Evolutionary conservation across 257 asterid genomes (phyloP), one percentile per base, ranked within the genome.

Genomic region (Plantago ovata): DNA sequence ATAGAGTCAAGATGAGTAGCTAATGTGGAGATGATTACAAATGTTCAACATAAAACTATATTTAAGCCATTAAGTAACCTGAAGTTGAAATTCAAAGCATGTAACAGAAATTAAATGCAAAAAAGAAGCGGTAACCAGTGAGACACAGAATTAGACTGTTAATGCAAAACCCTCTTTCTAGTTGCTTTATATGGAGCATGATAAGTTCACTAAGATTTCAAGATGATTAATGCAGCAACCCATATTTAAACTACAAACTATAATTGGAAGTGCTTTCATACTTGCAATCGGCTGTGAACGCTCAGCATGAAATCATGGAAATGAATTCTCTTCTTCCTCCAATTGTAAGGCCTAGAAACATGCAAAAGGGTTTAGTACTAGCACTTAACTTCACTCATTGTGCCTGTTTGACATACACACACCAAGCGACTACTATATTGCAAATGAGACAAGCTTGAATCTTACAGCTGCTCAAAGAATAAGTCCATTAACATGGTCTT

Each of bases 401-500:
- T 56, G 76, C 81, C 57, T 69, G 67, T 58, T 71, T 62, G 75
- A 78, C 89, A 70, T 66, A 72, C 53, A 71, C 81, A 6, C 80
- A 75, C 36, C 75, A 60, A 42, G 50, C 54, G 33, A 36, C 24
- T 44, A 38, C 45, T 49, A 24, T 65, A 33, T 48, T 57, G 47
- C 3, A 44, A 38, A 38, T 59, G 24, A 50, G 9, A 24, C 14
- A 13, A 1, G 73, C 38, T 53, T 65, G 76, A 54, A 55, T 51
- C 86, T 85, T 81, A 87, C 96, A 91, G 63, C 63, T 85, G 96
- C 49, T 81, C 38, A 24, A 52, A 85, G 55, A 91, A 91, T 71
- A 87, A 67, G 80, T 91, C 98, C 96, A 91, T 91, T 75, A 91
- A 62, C 98, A 91, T 91, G 41, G 98, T 91, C 79, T 91, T 91